Conservation (phyloP, 2,329 filamentous ascomycete species). For the Claviceps capensis region DNA sequence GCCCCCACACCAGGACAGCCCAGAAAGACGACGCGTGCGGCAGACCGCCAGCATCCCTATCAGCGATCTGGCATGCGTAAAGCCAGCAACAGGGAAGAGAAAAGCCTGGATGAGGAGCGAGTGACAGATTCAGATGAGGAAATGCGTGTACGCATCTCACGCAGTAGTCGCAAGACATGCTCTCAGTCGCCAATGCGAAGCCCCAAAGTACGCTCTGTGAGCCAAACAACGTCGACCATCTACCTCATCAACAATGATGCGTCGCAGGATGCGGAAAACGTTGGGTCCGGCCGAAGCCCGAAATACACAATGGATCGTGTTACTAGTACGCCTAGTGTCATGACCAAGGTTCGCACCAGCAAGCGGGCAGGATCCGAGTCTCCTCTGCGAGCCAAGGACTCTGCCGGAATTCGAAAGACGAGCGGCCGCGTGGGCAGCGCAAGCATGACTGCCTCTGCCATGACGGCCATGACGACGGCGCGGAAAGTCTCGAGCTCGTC, state of each 20-base stretch:
- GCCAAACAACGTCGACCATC: conserved; percentile 61
- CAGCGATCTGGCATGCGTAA: conserved; percentile 37
- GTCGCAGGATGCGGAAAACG: conserved; percentile 59
- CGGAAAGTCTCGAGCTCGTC: conserved; percentile 38
- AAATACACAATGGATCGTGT: conserved; percentile 41
- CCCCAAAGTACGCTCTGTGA: conserved; percentile 56
- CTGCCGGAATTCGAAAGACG: conserved; percentile 47
- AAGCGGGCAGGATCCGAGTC: conserved; percentile 36
- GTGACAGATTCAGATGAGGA: conserved; percentile 70
- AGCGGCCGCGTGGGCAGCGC: conserved; percentile 52
- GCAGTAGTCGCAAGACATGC: conserved; percentile 50
- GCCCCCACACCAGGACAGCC: conserved; percentile 93
- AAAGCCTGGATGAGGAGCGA: conserved; percentile 40
- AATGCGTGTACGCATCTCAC: conserved; percentile 56
- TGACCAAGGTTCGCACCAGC: conserved; percentile 53
- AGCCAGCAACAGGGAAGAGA: conserved; percentile 32
- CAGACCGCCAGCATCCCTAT: conserved; percentile 65
- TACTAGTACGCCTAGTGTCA: conserved; percentile 38
- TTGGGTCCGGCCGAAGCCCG: conserved; percentile 41
- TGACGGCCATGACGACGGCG: conserved; percentile 26
- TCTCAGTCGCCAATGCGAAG: conserved; percentile 45
- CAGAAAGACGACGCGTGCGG: conserved; percentile 67
- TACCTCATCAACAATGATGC: conserved; percentile 52
- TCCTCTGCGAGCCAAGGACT: conserved; percentile 36
- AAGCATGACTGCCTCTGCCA: conserved; percentile 28